Conservation (phyloP, 495 filamentous ascomycete species). For the Hypoxylon fuscum region DNA sequence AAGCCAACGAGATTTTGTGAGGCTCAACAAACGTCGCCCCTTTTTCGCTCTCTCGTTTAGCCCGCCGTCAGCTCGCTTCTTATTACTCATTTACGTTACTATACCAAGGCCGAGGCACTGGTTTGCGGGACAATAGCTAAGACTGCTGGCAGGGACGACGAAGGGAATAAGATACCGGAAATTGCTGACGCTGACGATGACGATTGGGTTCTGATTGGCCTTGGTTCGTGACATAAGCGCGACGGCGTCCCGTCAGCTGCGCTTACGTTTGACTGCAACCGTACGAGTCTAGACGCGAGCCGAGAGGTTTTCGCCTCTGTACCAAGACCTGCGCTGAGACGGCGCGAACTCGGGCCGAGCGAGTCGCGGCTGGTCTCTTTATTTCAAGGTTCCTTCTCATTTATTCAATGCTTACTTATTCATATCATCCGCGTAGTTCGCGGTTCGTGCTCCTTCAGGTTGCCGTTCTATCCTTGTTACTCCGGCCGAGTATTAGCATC, state of each 20-base stretch:
- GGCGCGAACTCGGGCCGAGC: constrained; percentile 7
- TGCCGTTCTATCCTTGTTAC: no score
- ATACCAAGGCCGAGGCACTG: no score
- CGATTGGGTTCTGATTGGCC: neutral
- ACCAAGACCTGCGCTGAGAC: constrained; percentile 5
- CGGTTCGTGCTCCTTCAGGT: no score
- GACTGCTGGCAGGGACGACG: no score
- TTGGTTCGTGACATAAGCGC: constrained; percentile 20
- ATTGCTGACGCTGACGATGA: no score
- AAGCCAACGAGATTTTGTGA: constrained; percentile 48
- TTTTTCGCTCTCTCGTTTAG: neutral
- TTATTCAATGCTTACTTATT: neutral
- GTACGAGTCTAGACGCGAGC: neutral
- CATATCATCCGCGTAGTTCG: no score
- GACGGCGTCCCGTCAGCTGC: constrained; percentile 2
- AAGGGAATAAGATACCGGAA: no score
- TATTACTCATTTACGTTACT: no score
- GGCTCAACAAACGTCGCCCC: neutral
- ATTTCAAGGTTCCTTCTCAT: neutral
- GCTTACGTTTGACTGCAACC: neutral
- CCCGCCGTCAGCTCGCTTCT: no score
- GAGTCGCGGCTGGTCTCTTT: neutral
- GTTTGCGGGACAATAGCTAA: no score
- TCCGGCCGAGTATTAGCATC: no score
- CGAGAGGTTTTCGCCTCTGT: no score